Conservation (phyloP, 805 yeast species). For the Komagataella mondaviorum region DNA sequence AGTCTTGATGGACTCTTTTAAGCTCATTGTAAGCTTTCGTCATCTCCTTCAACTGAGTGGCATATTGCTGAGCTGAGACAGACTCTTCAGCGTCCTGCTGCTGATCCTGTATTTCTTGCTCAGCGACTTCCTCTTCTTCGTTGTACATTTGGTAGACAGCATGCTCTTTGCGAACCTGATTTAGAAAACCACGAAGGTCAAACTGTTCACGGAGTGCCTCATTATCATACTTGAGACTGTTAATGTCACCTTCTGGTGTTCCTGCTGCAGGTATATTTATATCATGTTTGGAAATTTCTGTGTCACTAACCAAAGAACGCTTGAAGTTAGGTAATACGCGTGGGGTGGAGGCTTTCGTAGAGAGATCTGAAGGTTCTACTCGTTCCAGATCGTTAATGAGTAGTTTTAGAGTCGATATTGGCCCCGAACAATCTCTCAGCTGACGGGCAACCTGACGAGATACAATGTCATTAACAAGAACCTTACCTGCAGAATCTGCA, state of each 20-base stretch:
- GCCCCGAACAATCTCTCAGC: neutral
- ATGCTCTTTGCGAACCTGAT: slow-evolving; percentile 35
- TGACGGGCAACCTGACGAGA: slow-evolving; percentile 51
- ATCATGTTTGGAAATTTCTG: slow-evolving; percentile 28
- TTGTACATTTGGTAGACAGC: slow-evolving; percentile 32
- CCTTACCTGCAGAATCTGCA: slow-evolving; percentile 64
- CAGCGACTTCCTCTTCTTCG: slow-evolving; percentile 24
- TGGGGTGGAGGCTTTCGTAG: neutral
- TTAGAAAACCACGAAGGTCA: slow-evolving; percentile 36
- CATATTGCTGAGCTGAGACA: neutral
- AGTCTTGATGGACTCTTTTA: slow-evolving; percentile 44
- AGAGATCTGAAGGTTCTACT: neutral
- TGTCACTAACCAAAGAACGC: slow-evolving; percentile 35
- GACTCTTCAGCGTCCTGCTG: slow-evolving; percentile 20
- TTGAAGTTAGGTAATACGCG: slow-evolving; percentile 51
- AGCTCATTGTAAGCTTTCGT: slow-evolving; percentile 47
- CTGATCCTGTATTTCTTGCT: neutral
- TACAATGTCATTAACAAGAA: slow-evolving; percentile 52
- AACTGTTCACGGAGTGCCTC: slow-evolving; percentile 12
- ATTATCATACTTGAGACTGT: slow-evolving; percentile 1
- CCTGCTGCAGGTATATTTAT: slow-evolving; percentile 8
- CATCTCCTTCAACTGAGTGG: slow-evolving; percentile 28
- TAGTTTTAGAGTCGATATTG: neutral
- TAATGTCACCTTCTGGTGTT: slow-evolving; percentile 17
- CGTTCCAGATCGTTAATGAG: neutral